Evolutionary conservation across 208 protist species (phyloP).

Genomic region (Trypanosoma platydactyli): DNA sequence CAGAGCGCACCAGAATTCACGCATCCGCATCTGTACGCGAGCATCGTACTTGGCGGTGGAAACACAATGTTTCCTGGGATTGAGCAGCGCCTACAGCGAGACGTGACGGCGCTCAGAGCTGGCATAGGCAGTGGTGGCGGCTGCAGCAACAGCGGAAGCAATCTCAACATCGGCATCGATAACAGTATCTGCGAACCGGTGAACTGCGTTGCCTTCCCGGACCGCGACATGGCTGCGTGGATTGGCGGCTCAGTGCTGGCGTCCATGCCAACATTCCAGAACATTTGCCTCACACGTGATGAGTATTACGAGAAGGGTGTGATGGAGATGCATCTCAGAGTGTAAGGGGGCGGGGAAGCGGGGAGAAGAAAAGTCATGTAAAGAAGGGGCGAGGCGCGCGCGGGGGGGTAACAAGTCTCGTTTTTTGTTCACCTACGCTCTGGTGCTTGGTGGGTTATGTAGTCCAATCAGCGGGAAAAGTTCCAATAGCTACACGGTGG

Average conservation of each 20-base stretch:
- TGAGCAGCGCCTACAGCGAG: conserved; percentile 76
- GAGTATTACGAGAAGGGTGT: conserved; percentile 85
- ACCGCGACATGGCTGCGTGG: conserved; percentile 81
- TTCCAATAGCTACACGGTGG: too few relatives aligned
- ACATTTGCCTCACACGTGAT: conserved; percentile 71
- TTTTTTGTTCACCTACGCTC: too few relatives aligned
- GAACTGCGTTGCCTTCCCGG: conserved; percentile 69
- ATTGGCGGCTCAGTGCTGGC: conserved; percentile 86
- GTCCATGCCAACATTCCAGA: conserved; percentile 62
- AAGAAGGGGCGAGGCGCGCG: neutral
- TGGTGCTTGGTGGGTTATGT: too few relatives aligned
- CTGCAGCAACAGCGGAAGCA: neutral
- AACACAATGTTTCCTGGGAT: conserved; percentile 82
- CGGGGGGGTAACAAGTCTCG: conserved; percentile 2
- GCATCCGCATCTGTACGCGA: conserved; percentile 67
- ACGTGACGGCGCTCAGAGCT: conserved; percentile 39
- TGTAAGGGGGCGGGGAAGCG: conserved; percentile 4
- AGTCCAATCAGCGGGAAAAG: too few relatives aligned
- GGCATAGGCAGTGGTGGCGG: neutral
- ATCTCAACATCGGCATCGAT: neutral
- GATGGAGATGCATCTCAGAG: conserved; percentile 51
- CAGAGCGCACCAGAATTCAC: conserved; percentile 36
- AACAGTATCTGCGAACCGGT: conserved; percentile 4
- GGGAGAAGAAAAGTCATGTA: conserved; percentile 6
- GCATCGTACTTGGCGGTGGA: conserved; percentile 95